Percentiles rank a stretch among this genome's conserved stretches.
These are phyloP conservation scores for Xylariaceae sp. DNA, from an alignment of 2,329 filamentous ascomycete genomes.

Conservation along the genomic window DNA sequence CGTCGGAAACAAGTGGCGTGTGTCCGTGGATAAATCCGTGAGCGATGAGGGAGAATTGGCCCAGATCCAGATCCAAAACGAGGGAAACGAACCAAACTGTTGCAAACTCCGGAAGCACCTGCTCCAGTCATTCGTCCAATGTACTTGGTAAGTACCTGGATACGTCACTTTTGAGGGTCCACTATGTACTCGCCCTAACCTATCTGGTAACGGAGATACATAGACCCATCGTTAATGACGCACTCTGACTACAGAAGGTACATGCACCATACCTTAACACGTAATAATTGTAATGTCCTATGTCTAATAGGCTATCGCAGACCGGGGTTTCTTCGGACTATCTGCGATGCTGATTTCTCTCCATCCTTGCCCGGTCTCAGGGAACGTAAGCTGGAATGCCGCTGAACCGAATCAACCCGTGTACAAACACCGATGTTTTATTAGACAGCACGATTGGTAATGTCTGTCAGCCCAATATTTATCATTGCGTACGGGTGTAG, in stretches of 20 bases:
- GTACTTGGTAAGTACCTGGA: not conserved
- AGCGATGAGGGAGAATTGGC: conserved; percentile 17
- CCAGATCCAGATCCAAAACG: conserved; percentile 25
- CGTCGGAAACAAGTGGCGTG: conserved; percentile 34
- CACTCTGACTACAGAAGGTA: no score
- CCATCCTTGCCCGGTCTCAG: not conserved
- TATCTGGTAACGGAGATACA: no score
- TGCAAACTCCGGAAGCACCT: not conserved
- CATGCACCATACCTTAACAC: no score
- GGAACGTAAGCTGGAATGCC: conserved; percentile 13
- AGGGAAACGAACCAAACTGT: conserved; percentile 20
- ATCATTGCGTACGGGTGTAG: conserved; percentile 7
- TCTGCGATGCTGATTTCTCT: not conserved
- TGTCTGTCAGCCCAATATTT: conserved; percentile 15
- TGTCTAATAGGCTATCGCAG: no score
- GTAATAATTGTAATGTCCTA: no score
- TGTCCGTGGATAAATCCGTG: conserved; percentile 31
- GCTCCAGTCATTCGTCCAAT: not conserved
- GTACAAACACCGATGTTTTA: not conserved
- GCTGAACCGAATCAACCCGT: conserved; percentile 2
- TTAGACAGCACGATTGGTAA: not conserved
- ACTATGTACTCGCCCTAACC: not conserved
- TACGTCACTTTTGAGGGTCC: no score
- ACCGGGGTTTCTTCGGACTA: conserved; percentile 6
- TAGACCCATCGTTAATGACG: no score